Conservation (phyloP, 2,329 filamentous ascomycete species). For the Beauveria caledonica region DNA sequence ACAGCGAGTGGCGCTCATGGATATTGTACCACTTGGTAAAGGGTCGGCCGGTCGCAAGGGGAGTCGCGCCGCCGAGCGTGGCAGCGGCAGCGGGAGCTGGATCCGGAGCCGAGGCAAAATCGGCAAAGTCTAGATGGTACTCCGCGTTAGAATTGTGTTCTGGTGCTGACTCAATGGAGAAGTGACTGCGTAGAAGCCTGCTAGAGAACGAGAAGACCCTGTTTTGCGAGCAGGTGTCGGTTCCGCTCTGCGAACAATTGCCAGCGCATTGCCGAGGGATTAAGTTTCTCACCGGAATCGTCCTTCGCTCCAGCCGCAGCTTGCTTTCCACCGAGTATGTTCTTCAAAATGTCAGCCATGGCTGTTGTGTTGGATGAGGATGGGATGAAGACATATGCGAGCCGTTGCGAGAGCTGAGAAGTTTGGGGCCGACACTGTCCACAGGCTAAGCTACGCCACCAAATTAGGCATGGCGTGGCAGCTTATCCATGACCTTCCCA, state of each 20-base stretch:
- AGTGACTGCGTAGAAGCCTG: background rate
- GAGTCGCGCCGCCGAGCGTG: constrained; percentile 34
- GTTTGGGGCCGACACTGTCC: background rate
- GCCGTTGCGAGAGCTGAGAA: constrained; percentile 5
- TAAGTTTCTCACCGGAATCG: constrained; percentile 52
- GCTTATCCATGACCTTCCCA: background rate
- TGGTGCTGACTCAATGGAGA: background rate
- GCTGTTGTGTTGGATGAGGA: constrained; percentile 20
- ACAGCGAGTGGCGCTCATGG: constrained; percentile 77
- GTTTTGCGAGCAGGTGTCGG: background rate
- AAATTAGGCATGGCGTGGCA: constrained; percentile 10
- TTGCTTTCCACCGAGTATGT: constrained; percentile 61
- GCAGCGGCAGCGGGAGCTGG: constrained; percentile 46
- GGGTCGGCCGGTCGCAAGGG: constrained; percentile 46
- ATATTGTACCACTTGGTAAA: constrained; percentile 97
- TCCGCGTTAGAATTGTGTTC: constrained; percentile 18
- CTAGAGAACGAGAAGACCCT: background rate
- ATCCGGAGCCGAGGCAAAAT: constrained; percentile 75
- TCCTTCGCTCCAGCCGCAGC: constrained; percentile 38
- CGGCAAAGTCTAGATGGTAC: constrained; percentile 67
- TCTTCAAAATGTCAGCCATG: constrained; percentile 57
- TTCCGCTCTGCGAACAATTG: background rate
- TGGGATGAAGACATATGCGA: constrained; percentile 12
- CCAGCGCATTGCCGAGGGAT: background rate
- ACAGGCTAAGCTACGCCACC: background rate